These are phyloP conservation scores for Aspergillus glaucus DNA, from an alignment of 2,329 filamentous ascomycete species.

Conservation along the genomic window DNA sequence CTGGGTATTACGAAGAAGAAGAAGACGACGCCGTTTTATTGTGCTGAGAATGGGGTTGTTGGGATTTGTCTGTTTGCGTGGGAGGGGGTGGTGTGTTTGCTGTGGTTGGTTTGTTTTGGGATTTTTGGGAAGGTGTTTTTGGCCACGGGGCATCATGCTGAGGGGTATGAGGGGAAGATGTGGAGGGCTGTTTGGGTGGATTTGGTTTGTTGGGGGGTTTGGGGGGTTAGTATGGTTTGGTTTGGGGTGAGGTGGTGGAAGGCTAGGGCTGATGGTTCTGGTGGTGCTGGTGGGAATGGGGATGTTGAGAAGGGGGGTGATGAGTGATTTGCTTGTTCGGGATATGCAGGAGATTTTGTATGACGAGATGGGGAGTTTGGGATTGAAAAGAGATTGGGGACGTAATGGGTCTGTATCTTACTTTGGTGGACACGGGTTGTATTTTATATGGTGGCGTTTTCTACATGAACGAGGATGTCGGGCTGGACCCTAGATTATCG, in stretches of 20 bases:
- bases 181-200: constrained; percentile 83
- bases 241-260: constrained; percentile 29
- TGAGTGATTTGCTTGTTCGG: background rate
- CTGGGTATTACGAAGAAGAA: constrained; percentile 39
- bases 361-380: too few species aligned
- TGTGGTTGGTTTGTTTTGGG: constrained; percentile 78
- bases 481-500: too few species aligned
- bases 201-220: constrained; percentile 57
- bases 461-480: too few species aligned
- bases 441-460: too few species aligned
- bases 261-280: constrained; percentile 11
- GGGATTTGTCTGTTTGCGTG: constrained; percentile 50
- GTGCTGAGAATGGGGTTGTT: too few species aligned
- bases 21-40: too few species aligned
- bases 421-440: too few species aligned
- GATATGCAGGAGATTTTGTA: background rate
- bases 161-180: constrained; percentile 54
- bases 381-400: too few species aligned
- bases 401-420: too few species aligned
- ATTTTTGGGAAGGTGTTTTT: constrained; percentile 80
- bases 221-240: constrained; percentile 15
- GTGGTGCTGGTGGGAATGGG: constrained; percentile 14
- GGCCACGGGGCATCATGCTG: constrained; percentile 23
- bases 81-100: constrained; percentile 65
- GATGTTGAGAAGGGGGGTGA: constrained; percentile 4